Evolutionary conservation across 2,329 filamentous ascomycete genomes (phyloP), one percentile per base, ranked within the genome.

Genomic region (Metarhizium anisopliae): DNA sequence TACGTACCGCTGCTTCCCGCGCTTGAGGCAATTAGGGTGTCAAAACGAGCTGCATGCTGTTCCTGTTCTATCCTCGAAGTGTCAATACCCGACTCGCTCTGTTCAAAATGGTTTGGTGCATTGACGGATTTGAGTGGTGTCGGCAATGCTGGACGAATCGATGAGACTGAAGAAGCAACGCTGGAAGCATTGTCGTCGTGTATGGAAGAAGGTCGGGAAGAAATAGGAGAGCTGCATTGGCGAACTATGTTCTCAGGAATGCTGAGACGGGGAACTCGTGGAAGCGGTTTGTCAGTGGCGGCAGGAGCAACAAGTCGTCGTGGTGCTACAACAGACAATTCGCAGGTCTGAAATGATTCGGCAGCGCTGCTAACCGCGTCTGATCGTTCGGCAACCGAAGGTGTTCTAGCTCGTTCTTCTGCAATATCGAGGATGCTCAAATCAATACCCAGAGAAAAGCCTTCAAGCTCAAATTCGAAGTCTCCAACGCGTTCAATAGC

Each of bases 401-500:
- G 66, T 2, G 67, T 66, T 42, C 64, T 63, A 3, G 65, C 59
- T 14, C 63, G 63, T 45, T 75, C 70, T 13, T 71, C 62, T 2
- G 63, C 66, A n/a, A 71, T 64, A 54, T 81, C 74, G 50, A 83
- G 70, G n/a, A 77, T 69, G 16, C 68, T 70, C 32, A 84, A 67
- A 59, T 84, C 80, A 53, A 86, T 77, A 7, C 78, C 80, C 30
- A 88, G 70, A 35, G 76, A 71, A 59, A 66, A 70, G 18, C 72
- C 73, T 61, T 87, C 83, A 55, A 89, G 77, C 67, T 95, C 90
- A 61, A 92, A 84, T 69, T 96, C 91, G 61, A 96, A 95, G 69
- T 96, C 92, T 20, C 92, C 91, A 60, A 94, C 90, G 58, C 87
- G 82, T 71, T 96, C 91, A 56, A 99, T 87, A 49, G 95, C 84